A percentile compares a stretch with the other conserved stretches of the same genome.
Conservation (phyloP, 495 filamentous ascomycete species). For the Letharia lupina region DNA sequence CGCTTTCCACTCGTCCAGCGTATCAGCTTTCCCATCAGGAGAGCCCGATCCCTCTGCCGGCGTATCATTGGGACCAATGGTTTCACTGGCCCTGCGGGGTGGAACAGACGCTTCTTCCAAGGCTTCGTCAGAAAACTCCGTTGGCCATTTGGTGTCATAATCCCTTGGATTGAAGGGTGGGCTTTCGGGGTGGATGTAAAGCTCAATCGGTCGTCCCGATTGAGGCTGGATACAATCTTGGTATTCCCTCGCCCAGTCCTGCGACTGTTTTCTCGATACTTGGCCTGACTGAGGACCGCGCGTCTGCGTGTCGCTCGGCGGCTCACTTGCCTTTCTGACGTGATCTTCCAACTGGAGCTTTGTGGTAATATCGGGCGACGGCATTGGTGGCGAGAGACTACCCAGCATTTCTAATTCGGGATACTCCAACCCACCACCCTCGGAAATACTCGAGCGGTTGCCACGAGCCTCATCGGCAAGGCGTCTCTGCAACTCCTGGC, state of each 20-base stretch:
- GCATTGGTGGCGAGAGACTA: conserved; percentile 7
- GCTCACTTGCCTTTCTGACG: neutral
- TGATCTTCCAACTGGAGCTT: conserved; percentile 7
- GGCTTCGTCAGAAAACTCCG: no score
- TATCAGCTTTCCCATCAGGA: conserved; percentile 9
- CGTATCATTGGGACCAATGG: neutral
- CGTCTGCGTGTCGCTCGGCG: neutral
- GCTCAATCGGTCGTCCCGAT: no score
- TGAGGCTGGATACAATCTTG: conserved; percentile 1
- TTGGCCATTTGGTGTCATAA: no score
- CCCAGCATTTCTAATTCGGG: conserved; percentile 22
- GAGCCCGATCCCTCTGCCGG: neutral
- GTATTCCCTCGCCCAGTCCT: conserved; percentile 12
- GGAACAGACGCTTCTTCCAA: no score
- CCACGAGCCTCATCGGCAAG: conserved; percentile 18
- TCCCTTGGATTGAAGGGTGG: no score
- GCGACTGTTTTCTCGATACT: conserved; percentile 4
- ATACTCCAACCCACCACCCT: conserved; percentile 20
- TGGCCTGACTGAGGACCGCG: neutral
- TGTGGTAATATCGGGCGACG: conserved; percentile 9
- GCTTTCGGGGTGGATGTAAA: no score
- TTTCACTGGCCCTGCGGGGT: neutral
- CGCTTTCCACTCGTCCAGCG: conserved; percentile 11
- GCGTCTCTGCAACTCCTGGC: conserved; percentile 15
- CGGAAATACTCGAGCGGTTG: conserved; percentile 18